phyloP scores from a whole-genome alignment of 2,329 filamentous ascomycete species.

The Trichoderma sp. region DNA sequence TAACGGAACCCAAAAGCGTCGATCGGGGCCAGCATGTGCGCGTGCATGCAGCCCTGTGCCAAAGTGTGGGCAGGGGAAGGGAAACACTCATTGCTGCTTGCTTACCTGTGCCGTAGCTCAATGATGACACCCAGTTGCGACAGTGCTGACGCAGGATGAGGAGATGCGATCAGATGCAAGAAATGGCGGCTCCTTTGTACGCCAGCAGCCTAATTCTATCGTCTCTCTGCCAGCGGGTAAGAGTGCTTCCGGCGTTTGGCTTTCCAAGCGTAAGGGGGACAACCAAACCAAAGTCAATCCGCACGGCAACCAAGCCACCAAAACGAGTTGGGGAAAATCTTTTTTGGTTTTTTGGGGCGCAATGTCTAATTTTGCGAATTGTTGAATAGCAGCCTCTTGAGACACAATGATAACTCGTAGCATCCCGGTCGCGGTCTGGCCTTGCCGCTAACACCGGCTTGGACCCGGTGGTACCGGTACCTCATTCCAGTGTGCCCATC shows the following conservation, averaged over 20 bases:
- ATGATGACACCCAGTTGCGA: neutral
- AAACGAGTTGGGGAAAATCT: slow-evolving; percentile 24
- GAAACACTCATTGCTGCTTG: neutral
- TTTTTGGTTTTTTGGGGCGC: slow-evolving; percentile 18
- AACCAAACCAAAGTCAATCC: neutral
- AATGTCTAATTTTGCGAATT: slow-evolving; percentile 19
- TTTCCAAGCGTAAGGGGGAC: slow-evolving; percentile 2
- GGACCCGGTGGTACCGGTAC: slow-evolving; percentile 19
- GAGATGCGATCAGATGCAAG: neutral
- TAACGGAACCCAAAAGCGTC: slow-evolving; percentile 20
- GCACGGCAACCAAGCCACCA: slow-evolving; percentile 16
- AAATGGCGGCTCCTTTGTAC: neutral
- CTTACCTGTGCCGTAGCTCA: neutral
- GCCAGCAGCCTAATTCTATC: neutral
- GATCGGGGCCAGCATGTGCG: slow-evolving; percentile 7
- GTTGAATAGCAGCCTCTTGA: slow-evolving; percentile 22
- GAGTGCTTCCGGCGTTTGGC: neutral
- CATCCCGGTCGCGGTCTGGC: slow-evolving; percentile 18
- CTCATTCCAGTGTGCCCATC: slow-evolving; percentile 12
- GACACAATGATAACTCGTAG: slow-evolving; percentile 9
- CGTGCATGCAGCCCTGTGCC: neutral
- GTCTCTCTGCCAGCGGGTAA: slow-evolving; percentile 5
- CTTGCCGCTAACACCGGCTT: slow-evolving; percentile 9
- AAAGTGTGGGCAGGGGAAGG: neutral
- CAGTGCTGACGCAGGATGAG: slow-evolving; percentile 13